Conservation (phyloP, 768 basidiomycete genomes). For the Rhodotorula kratochvilovae region DNA sequence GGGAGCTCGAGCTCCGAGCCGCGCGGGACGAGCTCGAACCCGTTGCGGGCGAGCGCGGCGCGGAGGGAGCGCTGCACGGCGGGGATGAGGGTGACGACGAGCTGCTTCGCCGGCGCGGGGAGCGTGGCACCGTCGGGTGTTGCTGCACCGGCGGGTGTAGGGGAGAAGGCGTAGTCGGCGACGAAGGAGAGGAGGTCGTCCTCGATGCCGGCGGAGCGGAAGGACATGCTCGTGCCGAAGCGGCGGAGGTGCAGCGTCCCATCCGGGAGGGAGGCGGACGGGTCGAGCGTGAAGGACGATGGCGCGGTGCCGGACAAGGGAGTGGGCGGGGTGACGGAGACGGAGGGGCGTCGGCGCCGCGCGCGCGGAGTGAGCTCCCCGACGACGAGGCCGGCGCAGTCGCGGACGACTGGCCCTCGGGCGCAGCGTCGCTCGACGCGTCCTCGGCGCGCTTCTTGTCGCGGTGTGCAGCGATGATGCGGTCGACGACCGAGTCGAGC, state of each 20-base stretch:
- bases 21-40: constrained; percentile 10
- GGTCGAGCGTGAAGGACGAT: constrained; percentile 12
- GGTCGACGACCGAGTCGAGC: constrained; percentile 33
- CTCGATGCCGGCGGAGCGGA: constrained; percentile 37
- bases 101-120: constrained; percentile 4
- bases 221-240: constrained; percentile 27
- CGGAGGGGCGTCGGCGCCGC: constrained; percentile 1
- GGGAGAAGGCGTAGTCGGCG: constrained; percentile 14
- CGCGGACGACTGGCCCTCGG: not conserved
- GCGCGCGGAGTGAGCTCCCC: not conserved
- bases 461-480: not conserved
- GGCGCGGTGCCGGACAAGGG: constrained; percentile 3
- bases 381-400: not conserved
- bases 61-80: constrained; percentile 5
- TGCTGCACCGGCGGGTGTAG: not conserved
- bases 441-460: not conserved
- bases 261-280: constrained; percentile 5
- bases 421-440: not conserved
- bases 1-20: constrained; percentile 21
- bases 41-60: constrained; percentile 7
- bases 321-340: constrained; percentile 29
- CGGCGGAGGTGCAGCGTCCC: constrained; percentile 34
- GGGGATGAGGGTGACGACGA: constrained; percentile 27
- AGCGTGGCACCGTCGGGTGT: not conserved
- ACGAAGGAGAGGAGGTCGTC: constrained; percentile 30